A percentile compares a stretch with the other conserved stretches of the same genome.
phyloP scores from a whole-genome alignment of 257 asterid genomes.

The Datura wrightii region DNA sequence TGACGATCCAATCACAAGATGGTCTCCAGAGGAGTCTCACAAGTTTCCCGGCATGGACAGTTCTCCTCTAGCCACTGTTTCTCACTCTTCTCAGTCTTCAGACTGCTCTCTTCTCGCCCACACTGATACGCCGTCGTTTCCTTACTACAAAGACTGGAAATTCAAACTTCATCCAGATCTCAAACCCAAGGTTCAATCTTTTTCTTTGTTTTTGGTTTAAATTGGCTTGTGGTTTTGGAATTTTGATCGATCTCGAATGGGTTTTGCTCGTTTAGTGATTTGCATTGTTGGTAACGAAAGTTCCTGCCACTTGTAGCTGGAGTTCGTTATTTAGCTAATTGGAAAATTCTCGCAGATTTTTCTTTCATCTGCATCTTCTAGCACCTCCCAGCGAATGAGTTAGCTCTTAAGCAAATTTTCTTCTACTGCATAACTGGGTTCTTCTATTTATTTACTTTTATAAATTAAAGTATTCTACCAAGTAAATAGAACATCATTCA shows the following conservation, averaged over 20 bases:
- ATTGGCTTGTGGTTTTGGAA: neutral
- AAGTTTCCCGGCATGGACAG: conserved; percentile 60
- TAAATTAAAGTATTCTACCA: neutral
- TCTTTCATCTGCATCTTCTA: neutral
- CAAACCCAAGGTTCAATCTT: conserved; percentile 52
- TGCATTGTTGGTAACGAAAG: conserved; percentile 13
- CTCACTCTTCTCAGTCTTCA: conserved; percentile 38
- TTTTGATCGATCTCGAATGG: conserved; percentile 24
- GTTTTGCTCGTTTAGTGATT: neutral
- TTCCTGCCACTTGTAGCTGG: neutral
- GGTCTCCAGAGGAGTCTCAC: conserved; percentile 55
- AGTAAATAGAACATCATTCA: neutral
- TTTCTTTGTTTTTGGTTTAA: neutral
- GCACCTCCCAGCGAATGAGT: neutral
- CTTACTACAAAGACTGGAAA: conserved; percentile 56
- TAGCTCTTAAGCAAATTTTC: neutral
- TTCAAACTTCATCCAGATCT: conserved; percentile 49
- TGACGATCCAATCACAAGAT: conserved; percentile 54
- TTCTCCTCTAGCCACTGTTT: conserved; percentile 42
- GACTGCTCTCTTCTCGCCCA: conserved; percentile 48
- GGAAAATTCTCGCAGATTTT: neutral
- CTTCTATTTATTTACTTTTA: neutral
- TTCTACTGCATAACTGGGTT: neutral
- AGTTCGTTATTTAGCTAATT: neutral
- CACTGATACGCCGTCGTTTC: conserved; percentile 44